Conservation (phyloP, 2,329 filamentous ascomycete species). For the Aspergillus oerlinghausenensis region DNA sequence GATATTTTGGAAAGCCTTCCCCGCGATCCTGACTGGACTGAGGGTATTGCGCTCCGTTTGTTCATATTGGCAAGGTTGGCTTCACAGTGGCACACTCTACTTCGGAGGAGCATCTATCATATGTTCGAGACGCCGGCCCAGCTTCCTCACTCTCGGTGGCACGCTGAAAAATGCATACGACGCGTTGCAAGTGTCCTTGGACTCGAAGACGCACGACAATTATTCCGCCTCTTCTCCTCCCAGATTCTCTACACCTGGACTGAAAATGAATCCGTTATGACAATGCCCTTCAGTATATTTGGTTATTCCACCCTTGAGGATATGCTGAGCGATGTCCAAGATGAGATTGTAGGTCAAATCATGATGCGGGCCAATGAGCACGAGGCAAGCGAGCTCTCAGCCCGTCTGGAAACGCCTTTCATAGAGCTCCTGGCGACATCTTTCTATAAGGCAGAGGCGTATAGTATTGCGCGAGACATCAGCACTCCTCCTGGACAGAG, state of each 20-base stretch:
- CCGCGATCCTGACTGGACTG: constrained; percentile 62
- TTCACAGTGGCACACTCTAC: constrained; percentile 76
- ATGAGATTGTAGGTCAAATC: constrained; percentile 74
- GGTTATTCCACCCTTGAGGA: constrained; percentile 66
- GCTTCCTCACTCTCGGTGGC: constrained; percentile 58
- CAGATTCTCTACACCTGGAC: constrained; percentile 93
- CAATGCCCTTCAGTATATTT: constrained; percentile 82
- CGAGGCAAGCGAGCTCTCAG: constrained; percentile 58
- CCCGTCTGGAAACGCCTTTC: constrained; percentile 51
- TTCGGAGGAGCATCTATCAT: constrained; percentile 84
- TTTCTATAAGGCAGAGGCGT: constrained; percentile 77
- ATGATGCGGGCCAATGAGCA: constrained; percentile 73
- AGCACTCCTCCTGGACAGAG: constrained; percentile 41
- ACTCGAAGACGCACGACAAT: constrained; percentile 60
- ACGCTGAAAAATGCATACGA: constrained; percentile 68
- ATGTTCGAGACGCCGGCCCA: constrained; percentile 87
- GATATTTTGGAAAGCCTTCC: constrained; percentile 81
- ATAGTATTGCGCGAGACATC: constrained; percentile 75
- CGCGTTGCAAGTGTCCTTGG: constrained; percentile 62
- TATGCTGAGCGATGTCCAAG: constrained; percentile 65
- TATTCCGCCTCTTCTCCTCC: constrained; percentile 81
- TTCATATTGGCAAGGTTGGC: constrained; percentile 72
- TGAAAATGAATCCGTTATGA: constrained; percentile 58
- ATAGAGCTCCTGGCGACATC: constrained; percentile 59
- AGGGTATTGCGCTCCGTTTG: constrained; percentile 82